Base-by-base conservation (phyloP, 2,329 filamentous ascomycete species). In the Fusarium stilboides region DNA sequence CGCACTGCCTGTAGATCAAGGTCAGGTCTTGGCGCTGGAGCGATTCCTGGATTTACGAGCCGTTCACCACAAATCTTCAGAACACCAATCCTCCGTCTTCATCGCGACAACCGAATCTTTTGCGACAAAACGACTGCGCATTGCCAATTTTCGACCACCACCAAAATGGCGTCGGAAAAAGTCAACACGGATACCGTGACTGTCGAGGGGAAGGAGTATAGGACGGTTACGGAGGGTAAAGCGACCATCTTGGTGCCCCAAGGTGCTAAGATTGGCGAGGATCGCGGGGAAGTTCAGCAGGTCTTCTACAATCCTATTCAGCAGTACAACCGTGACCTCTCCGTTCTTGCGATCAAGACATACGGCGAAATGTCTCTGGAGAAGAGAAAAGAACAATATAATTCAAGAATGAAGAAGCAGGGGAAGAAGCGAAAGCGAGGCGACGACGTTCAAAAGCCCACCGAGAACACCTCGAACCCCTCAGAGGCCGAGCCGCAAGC, bases 291-390 rank as follows among this genome's bases (percentile, higher is more conserved):
- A 72, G 85, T 89, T 39, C 87, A 90, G 72, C 92, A 95, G 74
- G 97, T 99, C 57, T 99, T 99, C 77, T 99, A 99, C 86, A 99
- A 99, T 74, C 95, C 96, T 0, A 98, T 99, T 56, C 96, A 99
- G 78, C 96, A 99, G 78, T 99, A 98, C 85, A 99, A 99, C 80
- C 92, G 97, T 46, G 96, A 99, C 77, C 81, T 99, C 70, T 98
- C 94, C 64, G 93, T 98, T 26, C 86, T 99, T 15, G 94, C 94
- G 1, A 97, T 99, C 79, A 93, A 93, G 76, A 92, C 92, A 0
- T 97, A 95, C 78, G 93, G 93, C 2, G 90, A 96, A 71, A 89
- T 93, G 33, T 77, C 72, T 36, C 71, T 89, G 19, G 81, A 86
- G 34, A 82, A 80, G 73, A 82, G 81, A 61, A 80, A 79, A 28